phyloP scores from a whole-genome alignment of 495 filamentous ascomycete species.

The Parathielavia appendiculata region DNA sequence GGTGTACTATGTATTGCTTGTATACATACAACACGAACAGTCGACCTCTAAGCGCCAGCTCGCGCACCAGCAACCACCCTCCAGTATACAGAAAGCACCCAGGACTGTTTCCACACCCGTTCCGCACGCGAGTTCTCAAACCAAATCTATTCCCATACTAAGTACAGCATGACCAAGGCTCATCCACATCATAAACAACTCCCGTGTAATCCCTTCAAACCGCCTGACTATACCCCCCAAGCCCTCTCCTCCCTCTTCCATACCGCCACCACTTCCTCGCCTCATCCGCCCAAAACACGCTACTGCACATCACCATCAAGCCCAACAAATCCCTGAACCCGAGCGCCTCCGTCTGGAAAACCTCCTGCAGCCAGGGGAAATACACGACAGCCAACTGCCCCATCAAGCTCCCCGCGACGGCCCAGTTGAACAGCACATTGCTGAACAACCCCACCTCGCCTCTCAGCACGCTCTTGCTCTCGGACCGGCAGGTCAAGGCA shows the following conservation, averaged over 20 bases:
- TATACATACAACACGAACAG: too few species aligned
- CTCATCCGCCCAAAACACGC: slow-evolving; percentile 94
- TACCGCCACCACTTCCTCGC: slow-evolving; percentile 67
- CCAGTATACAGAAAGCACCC: too few species aligned
- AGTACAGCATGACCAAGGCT: slow-evolving; percentile 6
- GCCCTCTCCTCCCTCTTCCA: slow-evolving; percentile 36
- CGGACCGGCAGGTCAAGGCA: slow-evolving; percentile 86
- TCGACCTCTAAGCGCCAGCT: too few species aligned
- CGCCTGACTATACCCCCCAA: slow-evolving; percentile 47
- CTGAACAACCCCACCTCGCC: slow-evolving; percentile 77
- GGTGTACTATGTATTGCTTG: too few species aligned
- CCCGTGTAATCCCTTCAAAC: slow-evolving; percentile 28
- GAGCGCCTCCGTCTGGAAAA: slow-evolving; percentile 93
- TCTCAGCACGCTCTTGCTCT: slow-evolving; percentile 78
- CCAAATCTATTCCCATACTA: slow-evolving; percentile 5
- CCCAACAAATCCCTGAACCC: slow-evolving; percentile 63
- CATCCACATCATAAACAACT: not conserved
- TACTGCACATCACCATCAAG: slow-evolving; percentile 69
- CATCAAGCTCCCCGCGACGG: slow-evolving; percentile 73
- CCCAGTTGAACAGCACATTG: slow-evolving; percentile 95
- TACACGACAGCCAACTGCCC: slow-evolving; percentile 91
- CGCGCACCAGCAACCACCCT: too few species aligned
- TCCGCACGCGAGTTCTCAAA: not conserved
- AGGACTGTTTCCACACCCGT: too few species aligned
- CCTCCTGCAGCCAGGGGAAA: slow-evolving; percentile 82